A percentile compares a stretch with the other conserved stretches of the same genome.
phyloP scores from a whole-genome alignment of 331 rosid genomes.

The Telfairia occidentalis region DNA sequence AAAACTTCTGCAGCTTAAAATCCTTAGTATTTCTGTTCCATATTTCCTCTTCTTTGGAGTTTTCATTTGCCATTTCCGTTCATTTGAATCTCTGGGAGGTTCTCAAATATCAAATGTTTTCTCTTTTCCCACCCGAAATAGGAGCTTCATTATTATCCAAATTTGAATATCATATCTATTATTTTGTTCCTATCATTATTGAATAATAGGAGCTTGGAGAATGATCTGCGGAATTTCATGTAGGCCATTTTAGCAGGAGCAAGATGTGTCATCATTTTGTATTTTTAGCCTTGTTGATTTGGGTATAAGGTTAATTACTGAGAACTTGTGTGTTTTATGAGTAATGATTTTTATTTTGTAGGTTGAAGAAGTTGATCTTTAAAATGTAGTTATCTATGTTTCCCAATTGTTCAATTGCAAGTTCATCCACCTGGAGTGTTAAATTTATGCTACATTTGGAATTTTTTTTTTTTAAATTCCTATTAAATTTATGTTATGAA shows the following conservation, averaged over 20 bases:
- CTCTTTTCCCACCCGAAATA: not conserved
- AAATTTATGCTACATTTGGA: too few species aligned
- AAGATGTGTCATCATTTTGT: not conserved
- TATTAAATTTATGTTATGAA: too few species aligned
- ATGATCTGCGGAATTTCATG: not conserved
- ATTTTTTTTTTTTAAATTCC: too few species aligned
- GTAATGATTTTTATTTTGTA: not conserved
- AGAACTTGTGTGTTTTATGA: not conserved
- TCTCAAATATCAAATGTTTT: not conserved
- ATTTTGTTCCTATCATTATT: not conserved
- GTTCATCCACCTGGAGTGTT: too few species aligned
- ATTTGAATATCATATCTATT: constrained; percentile 2
- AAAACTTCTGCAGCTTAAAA: constrained; percentile 36
- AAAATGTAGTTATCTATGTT: not conserved
- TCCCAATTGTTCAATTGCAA: not conserved
- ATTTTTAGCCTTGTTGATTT: not conserved
- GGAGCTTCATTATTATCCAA: not conserved
- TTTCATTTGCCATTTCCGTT: not conserved
- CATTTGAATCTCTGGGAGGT: not conserved
- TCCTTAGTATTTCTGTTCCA: not conserved
- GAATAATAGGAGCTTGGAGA: constrained; percentile 3
- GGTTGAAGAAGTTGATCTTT: not conserved
- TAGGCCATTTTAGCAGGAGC: not conserved
- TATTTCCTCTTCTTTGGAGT: not conserved
- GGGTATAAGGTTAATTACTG: not conserved